phyloP scores from a whole-genome alignment of 106 monocot species.

The Allium sativum region DNA sequence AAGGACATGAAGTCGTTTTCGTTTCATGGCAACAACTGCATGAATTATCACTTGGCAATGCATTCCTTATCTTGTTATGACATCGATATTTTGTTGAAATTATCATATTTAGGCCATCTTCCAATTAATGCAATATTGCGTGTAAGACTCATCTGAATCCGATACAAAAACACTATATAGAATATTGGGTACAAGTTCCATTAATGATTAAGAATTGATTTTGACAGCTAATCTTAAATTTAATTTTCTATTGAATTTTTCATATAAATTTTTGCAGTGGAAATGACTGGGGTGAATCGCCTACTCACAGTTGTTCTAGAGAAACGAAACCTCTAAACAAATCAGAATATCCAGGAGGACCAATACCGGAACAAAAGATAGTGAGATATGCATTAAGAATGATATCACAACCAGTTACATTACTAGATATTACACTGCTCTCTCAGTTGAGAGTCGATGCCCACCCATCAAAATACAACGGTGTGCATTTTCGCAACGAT shows the following conservation, averaged over 20 bases:
- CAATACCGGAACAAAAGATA: conserved; percentile 11
- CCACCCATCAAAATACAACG: conserved; percentile 39
- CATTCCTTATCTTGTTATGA: no score
- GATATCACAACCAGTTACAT: conserved; percentile 14
- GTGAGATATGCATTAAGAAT: conserved; percentile 14
- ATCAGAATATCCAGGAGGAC: conserved; percentile 12
- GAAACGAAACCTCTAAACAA: conserved; percentile 17
- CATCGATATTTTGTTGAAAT: no score
- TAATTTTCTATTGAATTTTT: not conserved
- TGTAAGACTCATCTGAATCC: no score
- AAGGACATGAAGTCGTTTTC: not conserved
- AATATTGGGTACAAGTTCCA: no score
- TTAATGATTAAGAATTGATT: no score
- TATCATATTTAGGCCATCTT: no score
- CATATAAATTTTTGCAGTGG: conserved; percentile 10
- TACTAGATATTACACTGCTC: conserved; percentile 32
- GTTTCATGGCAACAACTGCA: not conserved
- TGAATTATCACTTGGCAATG: no score
- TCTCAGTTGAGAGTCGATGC: conserved; percentile 40
- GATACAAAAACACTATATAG: no score
- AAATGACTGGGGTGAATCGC: conserved; percentile 17
- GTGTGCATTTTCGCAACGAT: conserved; percentile 16
- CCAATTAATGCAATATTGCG: no score
- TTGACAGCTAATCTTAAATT: no score
- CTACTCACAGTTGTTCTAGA: conserved; percentile 1